Conservation (phyloP, 345 rosid genomes). For the Citrus mangshanensis region DNA sequence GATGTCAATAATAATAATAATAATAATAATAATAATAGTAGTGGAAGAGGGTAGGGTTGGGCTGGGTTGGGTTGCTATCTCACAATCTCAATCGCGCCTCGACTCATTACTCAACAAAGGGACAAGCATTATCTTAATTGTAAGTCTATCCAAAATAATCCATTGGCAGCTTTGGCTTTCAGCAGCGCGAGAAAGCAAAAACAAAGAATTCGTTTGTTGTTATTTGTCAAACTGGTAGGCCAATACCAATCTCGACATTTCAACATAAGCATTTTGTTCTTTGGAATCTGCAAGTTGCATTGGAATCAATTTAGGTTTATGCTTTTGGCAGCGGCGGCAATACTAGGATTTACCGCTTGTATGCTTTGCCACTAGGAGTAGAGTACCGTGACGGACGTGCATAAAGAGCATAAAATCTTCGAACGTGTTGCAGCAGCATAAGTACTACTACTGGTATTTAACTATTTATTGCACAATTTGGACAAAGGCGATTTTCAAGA, state of each 20-base stretch:
- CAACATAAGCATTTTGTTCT: neutral
- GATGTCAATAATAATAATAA: too few relatives aligned
- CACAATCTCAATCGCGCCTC: neutral
- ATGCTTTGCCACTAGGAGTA: neutral
- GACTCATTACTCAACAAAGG: neutral
- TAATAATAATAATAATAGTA: too few relatives aligned
- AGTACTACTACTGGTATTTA: too few relatives aligned
- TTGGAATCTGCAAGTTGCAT: neutral
- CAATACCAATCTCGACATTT: neutral
- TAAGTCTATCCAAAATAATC: neutral
- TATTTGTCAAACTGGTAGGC: constrained; percentile 14
- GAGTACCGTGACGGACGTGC: neutral
- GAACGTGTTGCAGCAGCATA: too few relatives aligned
- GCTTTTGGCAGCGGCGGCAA: too few relatives aligned
- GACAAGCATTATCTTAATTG: neutral
- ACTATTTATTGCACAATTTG: too few relatives aligned
- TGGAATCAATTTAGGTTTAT: neutral
- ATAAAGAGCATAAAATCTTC: neutral
- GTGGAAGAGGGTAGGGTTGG: too few relatives aligned
- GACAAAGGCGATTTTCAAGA: too few relatives aligned
- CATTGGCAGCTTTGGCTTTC: neutral
- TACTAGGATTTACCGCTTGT: too few relatives aligned
- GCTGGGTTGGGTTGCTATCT: constrained; percentile 2
- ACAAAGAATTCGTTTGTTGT: neutral
- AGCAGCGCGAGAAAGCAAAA: neutral